Conservation (phyloP, 176 grass and related monocot genomes). For the Triticum urartu region DNA sequence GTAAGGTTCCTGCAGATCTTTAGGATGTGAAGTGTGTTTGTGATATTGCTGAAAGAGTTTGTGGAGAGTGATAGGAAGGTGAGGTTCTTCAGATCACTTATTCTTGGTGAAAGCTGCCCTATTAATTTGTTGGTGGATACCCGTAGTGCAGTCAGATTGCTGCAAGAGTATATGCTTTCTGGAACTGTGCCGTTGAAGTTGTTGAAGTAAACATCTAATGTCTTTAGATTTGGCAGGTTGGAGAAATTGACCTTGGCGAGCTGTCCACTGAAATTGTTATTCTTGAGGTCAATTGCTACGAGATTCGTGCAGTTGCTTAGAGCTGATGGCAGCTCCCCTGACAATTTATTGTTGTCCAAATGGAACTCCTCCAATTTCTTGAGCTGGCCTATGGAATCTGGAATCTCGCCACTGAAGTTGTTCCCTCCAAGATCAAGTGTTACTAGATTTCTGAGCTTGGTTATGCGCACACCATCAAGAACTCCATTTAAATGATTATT, state of each 20-base stretch:
- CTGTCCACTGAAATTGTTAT: neutral
- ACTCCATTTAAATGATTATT: neutral
- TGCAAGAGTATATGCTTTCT: no score
- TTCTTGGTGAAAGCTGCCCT: no score
- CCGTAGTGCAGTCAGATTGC: no score
- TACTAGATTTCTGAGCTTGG: neutral
- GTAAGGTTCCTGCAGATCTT: neutral
- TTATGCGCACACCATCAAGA: neutral
- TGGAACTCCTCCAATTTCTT: neutral
- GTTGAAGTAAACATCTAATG: no score
- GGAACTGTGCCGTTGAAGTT: no score
- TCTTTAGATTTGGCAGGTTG: no score
- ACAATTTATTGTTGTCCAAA: neutral
- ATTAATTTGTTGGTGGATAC: no score
- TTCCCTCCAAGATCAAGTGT: slow-evolving; percentile 22
- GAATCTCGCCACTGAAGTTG: neutral
- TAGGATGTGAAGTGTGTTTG: neutral
- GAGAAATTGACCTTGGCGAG: neutral
- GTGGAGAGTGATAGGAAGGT: no score
- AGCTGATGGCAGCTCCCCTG: slow-evolving; percentile 11
- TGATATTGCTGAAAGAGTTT: neutral
- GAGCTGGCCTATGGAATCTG: neutral
- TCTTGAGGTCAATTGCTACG: neutral
- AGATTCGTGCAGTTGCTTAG: slow-evolving; percentile 22
- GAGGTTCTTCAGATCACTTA: no score